Conservation (phyloP, 164 flowering plant genomes). For the Buxus sempervirens region DNA sequence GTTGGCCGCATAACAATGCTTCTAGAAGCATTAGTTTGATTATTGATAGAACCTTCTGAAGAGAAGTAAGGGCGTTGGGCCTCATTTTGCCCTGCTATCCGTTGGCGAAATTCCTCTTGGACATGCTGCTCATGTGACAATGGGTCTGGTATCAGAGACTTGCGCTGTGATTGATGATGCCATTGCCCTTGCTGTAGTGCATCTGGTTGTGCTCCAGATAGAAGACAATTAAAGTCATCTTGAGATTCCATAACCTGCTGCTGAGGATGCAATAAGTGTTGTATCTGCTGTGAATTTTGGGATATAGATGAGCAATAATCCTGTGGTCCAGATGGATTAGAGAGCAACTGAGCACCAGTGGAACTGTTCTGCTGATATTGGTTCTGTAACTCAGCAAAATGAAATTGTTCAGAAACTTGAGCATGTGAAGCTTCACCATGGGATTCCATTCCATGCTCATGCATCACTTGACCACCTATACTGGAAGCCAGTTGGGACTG, state of each 20-base stretch:
- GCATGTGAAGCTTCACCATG: constrained; percentile 27
- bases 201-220: constrained; percentile 53
- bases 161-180: constrained; percentile 48
- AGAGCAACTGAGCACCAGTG: constrained; percentile 30
- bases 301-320: constrained; percentile 35
- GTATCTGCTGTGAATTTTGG: constrained; percentile 56
- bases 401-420: constrained; percentile 33
- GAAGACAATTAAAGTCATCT: constrained; percentile 36
- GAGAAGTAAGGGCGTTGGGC: constrained; percentile 66
- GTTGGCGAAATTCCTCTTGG: constrained; percentile 62
- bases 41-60: constrained; percentile 46
- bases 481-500: constrained; percentile 54
- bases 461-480: constrained; percentile 40
- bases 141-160: constrained; percentile 27
- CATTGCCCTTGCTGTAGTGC: constrained; percentile 45
- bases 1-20: constrained; percentile 26
- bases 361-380: constrained; percentile 51
- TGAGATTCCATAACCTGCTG: constrained; percentile 45
- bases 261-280: constrained; percentile 43
- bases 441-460: constrained; percentile 50
- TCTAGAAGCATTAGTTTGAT: constrained; percentile 36
- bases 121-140: constrained; percentile 52
- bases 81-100: constrained; percentile 58
- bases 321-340: constrained; percentile 37
- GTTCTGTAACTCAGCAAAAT: constrained; percentile 52